These are phyloP conservation scores for Fusarium transvaalense DNA, from an alignment of 2,329 filamentous ascomycete genomes.

Conservation along the genomic window DNA sequence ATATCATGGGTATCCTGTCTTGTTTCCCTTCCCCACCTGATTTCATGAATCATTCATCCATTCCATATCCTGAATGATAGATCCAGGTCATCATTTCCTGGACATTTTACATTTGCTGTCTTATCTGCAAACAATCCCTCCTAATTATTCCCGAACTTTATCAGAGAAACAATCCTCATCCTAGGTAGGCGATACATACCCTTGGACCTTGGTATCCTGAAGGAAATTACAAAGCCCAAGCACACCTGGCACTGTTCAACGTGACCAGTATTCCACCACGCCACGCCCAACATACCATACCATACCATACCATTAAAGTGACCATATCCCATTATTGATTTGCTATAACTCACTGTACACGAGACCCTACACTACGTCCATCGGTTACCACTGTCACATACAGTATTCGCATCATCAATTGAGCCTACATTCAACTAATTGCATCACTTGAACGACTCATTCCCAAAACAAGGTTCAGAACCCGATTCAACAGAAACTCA, in stretches of 20 bases:
- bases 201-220: not conserved
- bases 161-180: conserved; percentile 15
- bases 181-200: not conserved
- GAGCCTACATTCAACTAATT: not conserved
- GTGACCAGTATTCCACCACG: conserved; percentile 40
- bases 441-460: conserved; percentile 1
- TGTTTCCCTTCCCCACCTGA: conserved; percentile 9
- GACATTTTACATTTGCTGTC: not conserved
- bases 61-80: not conserved
- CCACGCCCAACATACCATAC: conserved; percentile 34
- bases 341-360: conserved; percentile 2
- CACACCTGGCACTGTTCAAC: conserved; percentile 31
- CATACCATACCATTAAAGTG: conserved; percentile 40
- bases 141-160: not conserved
- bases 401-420: conserved; percentile 8
- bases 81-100: not conserved
- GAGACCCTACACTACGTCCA: conserved; percentile 19
- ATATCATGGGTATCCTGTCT: conserved; percentile 16
- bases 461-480: conserved; percentile 26
- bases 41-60: conserved; percentile 42
- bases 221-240: conserved; percentile 43
- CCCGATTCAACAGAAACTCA: conserved; percentile 20
- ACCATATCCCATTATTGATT: conserved; percentile 29
- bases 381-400: not conserved
- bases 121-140: not conserved